These are phyloP conservation scores for Gynostemma pentaphyllum DNA, from an alignment of 306 rosid genomes.

Conservation along the genomic window DNA sequence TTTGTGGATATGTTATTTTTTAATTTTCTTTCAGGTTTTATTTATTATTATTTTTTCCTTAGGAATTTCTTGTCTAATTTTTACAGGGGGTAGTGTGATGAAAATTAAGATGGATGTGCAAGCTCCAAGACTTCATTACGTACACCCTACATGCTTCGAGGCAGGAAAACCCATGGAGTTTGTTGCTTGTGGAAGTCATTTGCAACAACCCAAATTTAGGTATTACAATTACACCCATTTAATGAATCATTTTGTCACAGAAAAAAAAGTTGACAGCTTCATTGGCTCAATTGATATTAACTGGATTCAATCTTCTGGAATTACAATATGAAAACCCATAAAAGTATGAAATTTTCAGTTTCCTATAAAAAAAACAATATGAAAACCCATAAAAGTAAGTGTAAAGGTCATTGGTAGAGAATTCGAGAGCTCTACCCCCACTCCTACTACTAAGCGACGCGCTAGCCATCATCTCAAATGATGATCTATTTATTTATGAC, in stretches of 20 bases:
- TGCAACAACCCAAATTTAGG: slow-evolving; percentile 81
- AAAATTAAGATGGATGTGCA: slow-evolving; percentile 40
- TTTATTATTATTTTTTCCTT: neutral
- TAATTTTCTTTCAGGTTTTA: neutral
- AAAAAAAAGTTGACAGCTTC: no score
- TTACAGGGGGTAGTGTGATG: slow-evolving; percentile 47
- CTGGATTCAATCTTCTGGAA: no score
- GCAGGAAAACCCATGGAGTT: slow-evolving; percentile 96
- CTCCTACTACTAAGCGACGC: no score
- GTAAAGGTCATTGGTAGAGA: no score
- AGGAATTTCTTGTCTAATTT: slow-evolving; percentile 6
- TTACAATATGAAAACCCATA: no score
- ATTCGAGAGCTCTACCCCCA: no score
- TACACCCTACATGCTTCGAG: slow-evolving; percentile 82
- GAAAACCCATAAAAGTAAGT: no score
- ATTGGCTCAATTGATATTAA: no score
- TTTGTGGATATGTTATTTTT: neutral
- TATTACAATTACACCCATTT: slow-evolving; percentile 16
- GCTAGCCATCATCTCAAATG: no score
- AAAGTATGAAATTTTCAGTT: no score
- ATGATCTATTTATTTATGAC: no score
- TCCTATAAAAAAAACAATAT: no score
- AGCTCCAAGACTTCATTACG: slow-evolving; percentile 83
- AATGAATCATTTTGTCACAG: neutral
- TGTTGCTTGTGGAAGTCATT: slow-evolving; percentile 86